Percentiles rank a stretch among this genome's conserved stretches.
Evolutionary conservation across 1,139 yeast genomes (phyloP).

Genomic region (Yamadazyma dendronema): DNA sequence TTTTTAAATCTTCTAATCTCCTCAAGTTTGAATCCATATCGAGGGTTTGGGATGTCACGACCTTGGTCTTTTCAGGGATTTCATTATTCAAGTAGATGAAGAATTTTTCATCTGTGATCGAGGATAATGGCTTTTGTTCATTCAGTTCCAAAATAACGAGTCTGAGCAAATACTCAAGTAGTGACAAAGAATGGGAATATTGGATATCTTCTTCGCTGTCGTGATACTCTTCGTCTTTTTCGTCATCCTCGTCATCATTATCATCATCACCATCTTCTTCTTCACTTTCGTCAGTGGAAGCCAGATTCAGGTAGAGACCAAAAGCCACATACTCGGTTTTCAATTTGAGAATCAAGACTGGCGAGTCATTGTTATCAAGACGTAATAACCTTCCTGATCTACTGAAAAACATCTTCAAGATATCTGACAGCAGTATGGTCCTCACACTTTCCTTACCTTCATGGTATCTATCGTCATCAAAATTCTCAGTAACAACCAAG

Average conservation of each 20-base stretch:
- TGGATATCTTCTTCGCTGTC: neutral
- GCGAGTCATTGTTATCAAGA: slow-evolving; percentile 62
- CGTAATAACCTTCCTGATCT: slow-evolving; percentile 69
- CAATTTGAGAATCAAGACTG: slow-evolving; percentile 63
- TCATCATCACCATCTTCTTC: slow-evolving; percentile 22
- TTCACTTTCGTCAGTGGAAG: slow-evolving; percentile 27
- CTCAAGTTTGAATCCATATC: slow-evolving; percentile 35
- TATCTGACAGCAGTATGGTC: slow-evolving; percentile 37
- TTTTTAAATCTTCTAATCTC: slow-evolving; percentile 31
- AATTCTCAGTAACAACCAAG: slow-evolving; percentile 54
- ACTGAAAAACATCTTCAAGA: slow-evolving; percentile 63
- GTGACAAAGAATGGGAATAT: slow-evolving; percentile 33
- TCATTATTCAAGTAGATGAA: slow-evolving; percentile 65
- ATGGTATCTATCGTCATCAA: slow-evolving; percentile 75
- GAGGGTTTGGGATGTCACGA: slow-evolving; percentile 17
- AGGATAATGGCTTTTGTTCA: slow-evolving; percentile 55
- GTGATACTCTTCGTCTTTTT: no score
- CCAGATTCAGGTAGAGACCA: slow-evolving; percentile 35
- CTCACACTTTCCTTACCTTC: slow-evolving; percentile 46
- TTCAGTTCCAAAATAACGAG: slow-evolving; percentile 60
- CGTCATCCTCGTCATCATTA: slow-evolving; percentile 10
- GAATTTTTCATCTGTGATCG: slow-evolving; percentile 66
- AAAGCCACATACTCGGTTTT: slow-evolving; percentile 49
- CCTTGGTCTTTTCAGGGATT: slow-evolving; percentile 13
- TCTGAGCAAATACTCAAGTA: slow-evolving; percentile 65